Conservation (phyloP, 2,329 filamentous ascomycete genomes). For the Fusarium luffae region DNA sequence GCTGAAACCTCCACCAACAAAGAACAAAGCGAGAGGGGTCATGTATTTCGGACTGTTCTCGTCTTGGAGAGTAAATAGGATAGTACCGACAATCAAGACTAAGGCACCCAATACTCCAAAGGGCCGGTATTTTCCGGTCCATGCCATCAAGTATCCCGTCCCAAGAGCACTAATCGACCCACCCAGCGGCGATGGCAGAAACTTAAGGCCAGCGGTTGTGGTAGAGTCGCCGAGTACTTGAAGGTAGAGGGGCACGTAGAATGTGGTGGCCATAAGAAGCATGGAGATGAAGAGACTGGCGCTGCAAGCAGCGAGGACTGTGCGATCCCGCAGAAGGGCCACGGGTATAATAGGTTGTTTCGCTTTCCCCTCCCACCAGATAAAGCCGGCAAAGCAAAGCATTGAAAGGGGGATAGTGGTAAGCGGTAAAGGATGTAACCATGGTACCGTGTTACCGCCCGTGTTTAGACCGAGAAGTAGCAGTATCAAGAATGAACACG, state of each 20-base stretch:
- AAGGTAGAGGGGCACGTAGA: conserved; percentile 74
- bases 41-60: neutral
- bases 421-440: conserved; percentile 77
- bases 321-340: conserved; percentile 73
- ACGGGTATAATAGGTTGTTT: conserved; percentile 82
- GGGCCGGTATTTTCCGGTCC: conserved; percentile 69
- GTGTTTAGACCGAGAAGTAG: conserved; percentile 79
- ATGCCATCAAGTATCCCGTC: conserved; percentile 76
- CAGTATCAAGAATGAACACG: conserved; percentile 71
- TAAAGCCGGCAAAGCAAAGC: conserved; percentile 67
- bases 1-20: conserved; percentile 75
- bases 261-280: conserved; percentile 71
- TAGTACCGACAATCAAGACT: conserved; percentile 53
- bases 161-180: conserved; percentile 70
- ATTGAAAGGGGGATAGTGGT: conserved; percentile 70
- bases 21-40: conserved; percentile 49
- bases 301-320: conserved; percentile 75
- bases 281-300: conserved; percentile 79
- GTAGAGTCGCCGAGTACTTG: conserved; percentile 75
- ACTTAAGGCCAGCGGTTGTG: conserved; percentile 71
- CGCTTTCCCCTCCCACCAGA: conserved; percentile 71
- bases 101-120: conserved; percentile 55
- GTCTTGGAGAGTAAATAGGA: neutral
- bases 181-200: conserved; percentile 78
- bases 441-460: conserved; percentile 76